These are phyloP conservation scores for Lachancea dasiensis DNA, from an alignment of 805 yeast genomes.

Conservation along the genomic window DNA sequence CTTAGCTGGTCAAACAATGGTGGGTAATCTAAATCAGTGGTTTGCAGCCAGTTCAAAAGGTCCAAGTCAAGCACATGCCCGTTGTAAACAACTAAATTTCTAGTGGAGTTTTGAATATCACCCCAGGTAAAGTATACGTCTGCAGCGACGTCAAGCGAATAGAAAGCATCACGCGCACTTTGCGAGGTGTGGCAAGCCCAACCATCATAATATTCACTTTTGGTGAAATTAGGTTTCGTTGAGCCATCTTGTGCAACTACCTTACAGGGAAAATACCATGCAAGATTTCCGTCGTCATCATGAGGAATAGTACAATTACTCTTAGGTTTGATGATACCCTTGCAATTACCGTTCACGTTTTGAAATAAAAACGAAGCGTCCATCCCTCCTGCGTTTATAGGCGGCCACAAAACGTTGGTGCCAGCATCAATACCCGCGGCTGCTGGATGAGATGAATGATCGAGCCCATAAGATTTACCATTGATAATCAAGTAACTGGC, in stretches of 20 bases:
- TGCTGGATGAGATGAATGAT: conserved; percentile 68
- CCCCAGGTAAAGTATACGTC: conserved; percentile 90
- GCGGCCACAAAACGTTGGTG: conserved; percentile 74
- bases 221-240: conserved; percentile 54
- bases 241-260: conserved; percentile 66
- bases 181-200: conserved; percentile 87
- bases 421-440: conserved; percentile 73
- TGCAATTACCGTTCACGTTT: conserved; percentile 88
- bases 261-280: conserved; percentile 97
- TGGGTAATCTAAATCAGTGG: conserved; percentile 68
- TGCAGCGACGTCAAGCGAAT: conserved; percentile 52
- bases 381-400: conserved; percentile 78
- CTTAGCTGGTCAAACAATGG: conserved; percentile 58
- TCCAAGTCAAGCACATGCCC: conserved; percentile 84
- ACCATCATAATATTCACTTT: conserved; percentile 59
- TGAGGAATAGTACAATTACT: conserved; percentile 66
- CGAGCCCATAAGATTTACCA: conserved; percentile 73
- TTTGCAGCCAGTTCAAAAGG: conserved; percentile 67
- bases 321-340: conserved; percentile 65
- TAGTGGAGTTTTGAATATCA: conserved; percentile 57
- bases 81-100: conserved; percentile 81
- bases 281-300: conserved; percentile 54
- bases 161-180: conserved; percentile 63
- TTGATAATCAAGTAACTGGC: conserved; percentile 64
- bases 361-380: conserved; percentile 84